phyloP scores from a whole-genome alignment of 208 protist species.

The Acanthamoeba sp. region DNA sequence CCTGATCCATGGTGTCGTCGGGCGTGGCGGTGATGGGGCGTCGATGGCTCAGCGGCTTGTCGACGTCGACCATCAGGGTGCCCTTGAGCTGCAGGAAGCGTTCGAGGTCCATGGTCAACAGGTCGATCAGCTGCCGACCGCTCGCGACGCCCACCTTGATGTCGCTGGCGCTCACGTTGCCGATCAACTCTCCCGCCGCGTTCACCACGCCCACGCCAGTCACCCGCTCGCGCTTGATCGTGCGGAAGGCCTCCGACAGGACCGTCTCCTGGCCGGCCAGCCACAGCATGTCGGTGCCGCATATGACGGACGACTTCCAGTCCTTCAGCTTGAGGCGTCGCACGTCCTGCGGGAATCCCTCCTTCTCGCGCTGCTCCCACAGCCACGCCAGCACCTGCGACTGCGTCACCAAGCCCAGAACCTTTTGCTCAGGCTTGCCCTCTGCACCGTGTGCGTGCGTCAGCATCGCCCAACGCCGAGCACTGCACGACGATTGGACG shows the following conservation, averaged over 20 bases:
- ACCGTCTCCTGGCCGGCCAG: neutral
- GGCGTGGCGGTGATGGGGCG: conserved; percentile 26
- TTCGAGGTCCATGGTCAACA: conserved; percentile 42
- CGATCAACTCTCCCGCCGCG: conserved; percentile 8
- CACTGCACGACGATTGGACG: neutral
- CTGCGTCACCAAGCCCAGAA: conserved; percentile 14
- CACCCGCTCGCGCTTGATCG: conserved; percentile 63
- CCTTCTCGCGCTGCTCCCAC: conserved; percentile 43
- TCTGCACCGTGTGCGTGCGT: neutral
- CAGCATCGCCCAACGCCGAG: neutral
- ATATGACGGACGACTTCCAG: conserved; percentile 20
- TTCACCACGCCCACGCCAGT: conserved; percentile 35
- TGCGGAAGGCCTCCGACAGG: conserved; percentile 19
- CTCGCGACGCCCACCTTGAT: conserved; percentile 33
- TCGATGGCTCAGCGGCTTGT: conserved; percentile 12
- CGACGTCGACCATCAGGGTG: conserved; percentile 35
- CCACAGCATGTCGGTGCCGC: conserved; percentile 27
- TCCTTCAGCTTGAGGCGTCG: conserved; percentile 37
- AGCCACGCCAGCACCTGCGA: conserved; percentile 55
- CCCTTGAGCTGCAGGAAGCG: conserved; percentile 34
- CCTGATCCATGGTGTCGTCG: conserved; percentile 46
- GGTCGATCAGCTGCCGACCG: neutral
- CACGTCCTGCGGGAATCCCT: conserved; percentile 60
- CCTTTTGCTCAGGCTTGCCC: conserved; percentile 32
- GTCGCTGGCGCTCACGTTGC: conserved; percentile 68